Evolutionary conservation across 2,329 filamentous ascomycete genomes (phyloP).

Genomic region (Microsporum audouinii): DNA sequence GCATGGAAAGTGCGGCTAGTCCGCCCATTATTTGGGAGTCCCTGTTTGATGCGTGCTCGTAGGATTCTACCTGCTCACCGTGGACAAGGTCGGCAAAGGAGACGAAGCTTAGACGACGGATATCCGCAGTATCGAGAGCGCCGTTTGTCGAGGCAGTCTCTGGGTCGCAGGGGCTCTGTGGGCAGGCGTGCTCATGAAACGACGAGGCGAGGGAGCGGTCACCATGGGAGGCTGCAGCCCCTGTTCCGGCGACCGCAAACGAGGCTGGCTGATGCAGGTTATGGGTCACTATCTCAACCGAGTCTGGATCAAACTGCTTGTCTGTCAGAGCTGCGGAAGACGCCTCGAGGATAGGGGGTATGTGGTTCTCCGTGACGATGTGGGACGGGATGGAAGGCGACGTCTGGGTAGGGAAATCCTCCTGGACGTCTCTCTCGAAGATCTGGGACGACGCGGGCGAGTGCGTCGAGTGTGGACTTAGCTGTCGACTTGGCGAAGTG

Average conservation of each 20-base stretch:
- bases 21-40: constrained; percentile 61
- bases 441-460: constrained; percentile 69
- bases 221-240: constrained; percentile 24
- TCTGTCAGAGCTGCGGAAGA: constrained; percentile 89
- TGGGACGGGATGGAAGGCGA: constrained; percentile 85
- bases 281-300: constrained; percentile 87
- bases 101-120: constrained; percentile 82
- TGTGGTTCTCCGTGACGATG: constrained; percentile 87
- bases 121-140: constrained; percentile 62
- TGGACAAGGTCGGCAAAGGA: constrained; percentile 95
- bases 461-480: constrained; percentile 58
- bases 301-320: constrained; percentile 68
- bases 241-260: constrained; percentile 45
- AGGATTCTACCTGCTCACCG: constrained; percentile 44
- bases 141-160: constrained; percentile 62
- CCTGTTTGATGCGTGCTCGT: constrained; percentile 41
- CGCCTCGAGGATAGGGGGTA: constrained; percentile 81
- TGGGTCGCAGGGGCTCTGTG: constrained; percentile 43
- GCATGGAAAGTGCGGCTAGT: constrained; percentile 38
- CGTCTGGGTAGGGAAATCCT: constrained; percentile 56
- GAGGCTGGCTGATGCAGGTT: constrained; percentile 69
- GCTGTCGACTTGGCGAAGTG: constrained; percentile 53
- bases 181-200: constrained; percentile 43
- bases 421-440: constrained; percentile 91
- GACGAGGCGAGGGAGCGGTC: constrained; percentile 28